Evolutionary conservation across 2,329 filamentous ascomycete species (phyloP), one percentile per base, ranked within the genome.

Genomic region (Talaromyces verruculosus): DNA sequence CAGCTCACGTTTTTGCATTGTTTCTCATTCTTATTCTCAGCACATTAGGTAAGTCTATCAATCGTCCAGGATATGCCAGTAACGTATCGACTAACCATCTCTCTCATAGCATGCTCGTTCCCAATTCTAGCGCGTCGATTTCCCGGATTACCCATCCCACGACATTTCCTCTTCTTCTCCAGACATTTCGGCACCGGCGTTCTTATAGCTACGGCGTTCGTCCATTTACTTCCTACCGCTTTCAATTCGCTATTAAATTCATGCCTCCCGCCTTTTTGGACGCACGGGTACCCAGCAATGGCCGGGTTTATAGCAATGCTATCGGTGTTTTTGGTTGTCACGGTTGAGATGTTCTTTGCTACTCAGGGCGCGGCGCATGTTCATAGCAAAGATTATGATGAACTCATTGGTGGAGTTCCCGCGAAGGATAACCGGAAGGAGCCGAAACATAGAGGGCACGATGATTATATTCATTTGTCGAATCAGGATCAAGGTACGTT

Each of bases 311-410:
- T 96, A 57, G 90, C 91, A 65, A 94, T 96, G 91, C 78, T 88
- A 10, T 88, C 91, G 11, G 91, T 92, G n/a, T 84, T 96, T 67
- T 81, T 91, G 3, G 93, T 97, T 2, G 91, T 96, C 6, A 86
- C 88, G 1, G 85, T 97, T 62, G 94, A 98, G 77, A 96, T 95
- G 80, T 92, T 93, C 76, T 89, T 98, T 71, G 93, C 92, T 0
- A 90, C 89, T 63, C 84, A 85, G 73, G 87, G 87, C 5, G 87
- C 86, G 8, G 82, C 82, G 17, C 87, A 89, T 73, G 81, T 83
- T 58, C 87, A 89, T 72, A 78, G 80, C 13, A 81, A 77, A 37
- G 84, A 84, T 67, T 85, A 84, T 68, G 82, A 85, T 68, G 79
- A 79, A 41, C 65, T 80, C 28, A 79, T 80, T 53, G 69, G 72